Conservation (phyloP, 805 yeast genomes). For the Ogataea allantospora region DNA sequence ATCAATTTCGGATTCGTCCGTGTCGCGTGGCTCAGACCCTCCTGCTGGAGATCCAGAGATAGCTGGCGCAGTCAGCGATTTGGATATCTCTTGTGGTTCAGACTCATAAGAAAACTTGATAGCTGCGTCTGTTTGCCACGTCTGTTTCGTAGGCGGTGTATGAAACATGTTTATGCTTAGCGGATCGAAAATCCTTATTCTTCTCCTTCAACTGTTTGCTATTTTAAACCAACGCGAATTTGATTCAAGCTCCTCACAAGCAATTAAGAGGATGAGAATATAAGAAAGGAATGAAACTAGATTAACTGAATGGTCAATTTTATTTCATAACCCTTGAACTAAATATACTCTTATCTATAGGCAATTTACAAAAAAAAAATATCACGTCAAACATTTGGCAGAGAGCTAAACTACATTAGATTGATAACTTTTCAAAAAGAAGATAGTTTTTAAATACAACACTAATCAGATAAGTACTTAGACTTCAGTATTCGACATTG, state of each 20-base stretch:
- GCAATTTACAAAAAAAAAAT: conserved; percentile 2
- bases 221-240: too few species aligned
- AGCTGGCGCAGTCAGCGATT: not conserved
- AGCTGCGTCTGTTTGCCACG: conserved; percentile 29
- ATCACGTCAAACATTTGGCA: conserved; percentile 9
- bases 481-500: too few species aligned
- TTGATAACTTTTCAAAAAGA: too few species aligned
- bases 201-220: not conserved
- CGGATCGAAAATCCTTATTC: not conserved
- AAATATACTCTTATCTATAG: not conserved
- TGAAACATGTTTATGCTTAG: conserved; percentile 27
- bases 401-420: not conserved
- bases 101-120: conserved; percentile 25
- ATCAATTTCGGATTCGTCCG: conserved; percentile 14
- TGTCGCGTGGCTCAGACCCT: conserved; percentile 5
- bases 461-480: too few species aligned
- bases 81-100: conserved; percentile 1
- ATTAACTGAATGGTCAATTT: too few species aligned
- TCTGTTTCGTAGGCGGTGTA: conserved; percentile 34
- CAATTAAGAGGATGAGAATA: too few species aligned
- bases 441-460: too few species aligned
- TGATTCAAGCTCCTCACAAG: too few species aligned
- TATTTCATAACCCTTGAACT: conserved; percentile 1
- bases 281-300: too few species aligned
- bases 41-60: conserved; percentile 9